These are phyloP conservation scores for Ganoderma sinense DNA, from an alignment of 1,284 basidiomycete genomes.

Conservation along the genomic window DNA sequence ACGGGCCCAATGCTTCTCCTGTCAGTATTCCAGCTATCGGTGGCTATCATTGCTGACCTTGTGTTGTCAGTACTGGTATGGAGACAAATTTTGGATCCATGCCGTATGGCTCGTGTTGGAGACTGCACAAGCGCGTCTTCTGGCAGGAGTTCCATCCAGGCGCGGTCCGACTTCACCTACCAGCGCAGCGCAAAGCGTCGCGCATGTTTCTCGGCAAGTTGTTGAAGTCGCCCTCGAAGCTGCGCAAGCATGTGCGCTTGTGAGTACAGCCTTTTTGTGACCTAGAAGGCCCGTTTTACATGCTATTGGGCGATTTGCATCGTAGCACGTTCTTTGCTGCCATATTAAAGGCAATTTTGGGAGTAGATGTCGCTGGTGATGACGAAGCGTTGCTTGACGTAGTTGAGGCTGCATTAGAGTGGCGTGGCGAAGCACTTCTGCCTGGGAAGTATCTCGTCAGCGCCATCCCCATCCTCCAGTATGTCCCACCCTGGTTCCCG, in stretches of 20 bases:
- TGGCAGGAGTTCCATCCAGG: conserved; percentile 17
- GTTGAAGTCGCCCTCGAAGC: not conserved
- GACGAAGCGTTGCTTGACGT: conserved; percentile 4
- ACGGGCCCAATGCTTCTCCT: not conserved
- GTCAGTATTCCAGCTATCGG: not conserved
- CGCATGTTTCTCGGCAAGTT: conserved; percentile 2
- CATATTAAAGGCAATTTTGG: conserved; percentile 6
- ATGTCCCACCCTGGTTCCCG: conserved; percentile 20
- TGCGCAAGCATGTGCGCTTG: conserved; percentile 6
- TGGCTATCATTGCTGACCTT: not conserved
- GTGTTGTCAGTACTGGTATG: conserved; percentile 1
- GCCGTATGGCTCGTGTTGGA: conserved; percentile 18
- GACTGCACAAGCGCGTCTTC: conserved; percentile 16
- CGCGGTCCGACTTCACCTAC: conserved; percentile 4
- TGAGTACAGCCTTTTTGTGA: not conserved
- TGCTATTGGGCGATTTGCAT: too few species aligned
- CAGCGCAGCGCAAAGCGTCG: conserved; percentile 2
- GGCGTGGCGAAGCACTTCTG: conserved; percentile 1
- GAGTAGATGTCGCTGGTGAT: conserved; percentile 7
- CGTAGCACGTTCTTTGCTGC: conserved; percentile 6
- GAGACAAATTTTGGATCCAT: conserved; percentile 15
- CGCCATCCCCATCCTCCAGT: conserved; percentile 13
- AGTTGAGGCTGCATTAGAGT: conserved; percentile 3
- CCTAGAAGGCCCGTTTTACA: too few species aligned
- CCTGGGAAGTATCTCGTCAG: conserved; percentile 19